phyloP scores from a whole-genome alignment of 805 yeast genomes.

The Kregervanrija pseudodelftensis region DNA sequence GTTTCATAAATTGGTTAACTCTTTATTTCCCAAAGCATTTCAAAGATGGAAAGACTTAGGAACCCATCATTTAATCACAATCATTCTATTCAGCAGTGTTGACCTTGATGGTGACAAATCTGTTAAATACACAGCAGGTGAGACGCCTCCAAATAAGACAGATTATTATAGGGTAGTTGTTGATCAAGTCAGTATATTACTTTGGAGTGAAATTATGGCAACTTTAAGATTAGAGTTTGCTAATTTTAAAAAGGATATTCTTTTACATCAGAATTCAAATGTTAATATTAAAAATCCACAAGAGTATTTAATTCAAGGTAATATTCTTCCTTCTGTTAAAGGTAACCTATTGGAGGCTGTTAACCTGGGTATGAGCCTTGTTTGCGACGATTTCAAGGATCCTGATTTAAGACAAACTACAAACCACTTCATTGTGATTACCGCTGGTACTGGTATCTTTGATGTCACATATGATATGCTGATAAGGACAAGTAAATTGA shows the following conservation, averaged over 20 bases:
- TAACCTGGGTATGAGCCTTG: constrained; percentile 71
- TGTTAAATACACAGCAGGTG: constrained; percentile 57
- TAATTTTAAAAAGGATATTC: constrained; percentile 67
- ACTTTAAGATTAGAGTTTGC: constrained; percentile 79
- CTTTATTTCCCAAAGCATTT: constrained; percentile 85
- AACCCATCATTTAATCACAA: constrained; percentile 86
- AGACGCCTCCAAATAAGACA: constrained; percentile 53
- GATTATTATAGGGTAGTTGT: constrained; percentile 92
- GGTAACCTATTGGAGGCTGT: constrained; percentile 87
- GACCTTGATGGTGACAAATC: constrained; percentile 37
- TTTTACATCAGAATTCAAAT: constrained; percentile 35
- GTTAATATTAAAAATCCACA: constrained; percentile 28
- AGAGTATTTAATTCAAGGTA: constrained; percentile 44
- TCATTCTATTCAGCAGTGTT: constrained; percentile 79
- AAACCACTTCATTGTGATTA: constrained; percentile 79
- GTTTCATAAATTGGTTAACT: constrained; percentile 86
- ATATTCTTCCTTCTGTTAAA: constrained; percentile 77
- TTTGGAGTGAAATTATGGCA: constrained; percentile 92
- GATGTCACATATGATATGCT: constrained; percentile 83
- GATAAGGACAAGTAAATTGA: constrained; percentile 64
- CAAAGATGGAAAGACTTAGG: constrained; percentile 80
- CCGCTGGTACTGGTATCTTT: constrained; percentile 90
- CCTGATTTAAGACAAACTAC: constrained; percentile 85
- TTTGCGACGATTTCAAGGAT: constrained; percentile 71
- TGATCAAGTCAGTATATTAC: constrained; percentile 81